These are phyloP conservation scores for Fusarium neocosmosporiellum DNA, from an alignment of 2,329 filamentous ascomycete species.

Conservation along the genomic window DNA sequence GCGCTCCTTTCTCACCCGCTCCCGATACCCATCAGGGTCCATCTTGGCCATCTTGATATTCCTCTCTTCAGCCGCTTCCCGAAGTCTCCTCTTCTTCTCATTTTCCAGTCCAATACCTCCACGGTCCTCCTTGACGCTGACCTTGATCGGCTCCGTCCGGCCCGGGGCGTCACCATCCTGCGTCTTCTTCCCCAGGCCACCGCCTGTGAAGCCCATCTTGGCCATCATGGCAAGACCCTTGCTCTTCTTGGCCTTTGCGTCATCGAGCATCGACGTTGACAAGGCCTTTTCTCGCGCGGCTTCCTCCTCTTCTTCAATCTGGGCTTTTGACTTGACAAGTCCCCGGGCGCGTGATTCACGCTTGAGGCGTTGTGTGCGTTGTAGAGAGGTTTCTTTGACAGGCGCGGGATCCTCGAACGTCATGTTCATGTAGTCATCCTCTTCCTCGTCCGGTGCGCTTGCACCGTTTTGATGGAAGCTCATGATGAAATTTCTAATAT, in stretches of 20 bases:
- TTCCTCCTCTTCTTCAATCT: constrained; percentile 80
- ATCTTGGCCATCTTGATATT: constrained; percentile 70
- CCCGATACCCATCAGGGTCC: constrained; percentile 78
- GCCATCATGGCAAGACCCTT: constrained; percentile 98
- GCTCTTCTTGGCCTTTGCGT: constrained; percentile 68
- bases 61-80: constrained; percentile 69
- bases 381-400: constrained; percentile 64
- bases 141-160: constrained; percentile 76
- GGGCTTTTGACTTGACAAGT: constrained; percentile 81
- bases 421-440: constrained; percentile 99
- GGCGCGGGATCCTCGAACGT: constrained; percentile 76
- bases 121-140: constrained; percentile 81
- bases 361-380: constrained; percentile 64
- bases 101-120: constrained; percentile 86
- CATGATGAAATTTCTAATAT: constrained; percentile 5
- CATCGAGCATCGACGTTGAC: constrained; percentile 76
- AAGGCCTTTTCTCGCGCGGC: constrained; percentile 80
- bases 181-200: constrained; percentile 73
- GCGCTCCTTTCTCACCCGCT: constrained; percentile 75
- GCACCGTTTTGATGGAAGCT: constrained; percentile 19
- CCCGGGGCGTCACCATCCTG: constrained; percentile 53
- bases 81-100: constrained; percentile 82
- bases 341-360: constrained; percentile 76
- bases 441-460: constrained; percentile 67
- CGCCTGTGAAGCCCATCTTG: constrained; percentile 90